Base-by-base conservation (phyloP, 148 eudicot genomes). In the Cornus florida region DNA sequence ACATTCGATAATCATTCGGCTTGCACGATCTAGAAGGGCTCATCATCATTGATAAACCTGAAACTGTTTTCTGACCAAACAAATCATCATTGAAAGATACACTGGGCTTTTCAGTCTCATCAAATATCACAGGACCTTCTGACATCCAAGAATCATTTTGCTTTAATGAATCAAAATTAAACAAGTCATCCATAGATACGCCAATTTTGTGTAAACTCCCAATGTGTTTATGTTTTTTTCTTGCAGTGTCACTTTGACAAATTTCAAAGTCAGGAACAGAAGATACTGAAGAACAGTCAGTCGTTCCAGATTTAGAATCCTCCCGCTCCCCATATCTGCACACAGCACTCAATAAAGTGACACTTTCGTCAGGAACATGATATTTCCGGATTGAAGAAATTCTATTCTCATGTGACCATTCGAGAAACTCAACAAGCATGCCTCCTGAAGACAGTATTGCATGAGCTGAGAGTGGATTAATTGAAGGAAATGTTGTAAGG, bases 381-480 rank as follows among this genome's bases (percentile, higher is more conserved):
- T 84, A 91, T 77, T 92, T 91, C 81, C 83, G 84, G 73, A 90
- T 82, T 67, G 88, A 87, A 72, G 4, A 79, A 85, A 86, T 76
- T 83, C 94, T 91, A 72, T 81, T 76, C 76, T 86, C 90, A 23
- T 78, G 75, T 24, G 98, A 86, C 90, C 83, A 84, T 85, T 83
- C 92, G 78, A 96, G 83, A 80, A 90, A 91, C 71, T 94, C 90
- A 65, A 83, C 82, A 76, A 91, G 93, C 78, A 77, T 77, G 82
- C 83, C 79, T 57, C 82, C 94, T 71, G 90, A 85, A 28, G 99
- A 90, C 80, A 91, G 83, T 74, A 96, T 89, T 67, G 94, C 95
- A 86, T 93, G 98, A 80, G 99, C 98, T 71, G 97, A 90, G 76
- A 96, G 91, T 59, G 99, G 97, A 88, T 96, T 94, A 38, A 94